These are phyloP conservation scores for Huntiella savannae DNA, from an alignment of 2,329 filamentous ascomycete genomes.

Conservation along the genomic window DNA sequence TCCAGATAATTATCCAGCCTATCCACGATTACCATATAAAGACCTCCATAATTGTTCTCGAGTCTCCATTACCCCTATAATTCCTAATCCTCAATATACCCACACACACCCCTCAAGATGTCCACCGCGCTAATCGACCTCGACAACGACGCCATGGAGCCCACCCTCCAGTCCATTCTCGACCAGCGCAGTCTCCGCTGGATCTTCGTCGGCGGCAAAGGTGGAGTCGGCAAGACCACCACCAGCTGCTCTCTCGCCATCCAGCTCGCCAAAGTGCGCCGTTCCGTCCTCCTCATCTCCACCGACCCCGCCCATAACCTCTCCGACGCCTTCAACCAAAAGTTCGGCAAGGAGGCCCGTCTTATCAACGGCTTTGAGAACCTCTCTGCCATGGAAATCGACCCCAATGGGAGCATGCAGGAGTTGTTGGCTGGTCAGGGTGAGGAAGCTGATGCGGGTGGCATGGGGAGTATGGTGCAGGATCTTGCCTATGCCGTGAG, in stretches of 20 bases:
- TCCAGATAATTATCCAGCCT: no score
- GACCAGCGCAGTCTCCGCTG: slow-evolving; percentile 90
- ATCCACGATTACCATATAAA: neutral
- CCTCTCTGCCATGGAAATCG: slow-evolving; percentile 96
- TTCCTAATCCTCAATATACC: neutral
- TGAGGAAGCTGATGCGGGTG: slow-evolving; percentile 50
- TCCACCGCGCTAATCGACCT: slow-evolving; percentile 22
- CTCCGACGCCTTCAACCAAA: slow-evolving; percentile 93
- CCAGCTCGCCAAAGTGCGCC: slow-evolving; percentile 85
- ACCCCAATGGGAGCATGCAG: slow-evolving; percentile 94
- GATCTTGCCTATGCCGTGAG: slow-evolving; percentile 85
- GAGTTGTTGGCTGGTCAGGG: slow-evolving; percentile 65
- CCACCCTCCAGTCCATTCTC: slow-evolving; percentile 81
- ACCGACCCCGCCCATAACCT: slow-evolving; percentile 97
- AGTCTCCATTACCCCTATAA: neutral
- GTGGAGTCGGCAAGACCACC: slow-evolving; percentile 97
- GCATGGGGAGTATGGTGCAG: slow-evolving; percentile 92
- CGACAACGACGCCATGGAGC: slow-evolving; percentile 60
- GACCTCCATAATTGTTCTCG: neutral
- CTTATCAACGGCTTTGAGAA: slow-evolving; percentile 84
- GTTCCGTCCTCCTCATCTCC: slow-evolving; percentile 91
- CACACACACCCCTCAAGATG: slow-evolving; percentile 16
- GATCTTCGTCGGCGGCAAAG: slow-evolving; percentile 98
- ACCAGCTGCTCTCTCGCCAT: slow-evolving; percentile 97
- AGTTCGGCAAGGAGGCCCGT: slow-evolving; percentile 96